Conservation (phyloP, 176 grass and related monocot genomes). For the Rhynchospora breviuscula region DNA sequence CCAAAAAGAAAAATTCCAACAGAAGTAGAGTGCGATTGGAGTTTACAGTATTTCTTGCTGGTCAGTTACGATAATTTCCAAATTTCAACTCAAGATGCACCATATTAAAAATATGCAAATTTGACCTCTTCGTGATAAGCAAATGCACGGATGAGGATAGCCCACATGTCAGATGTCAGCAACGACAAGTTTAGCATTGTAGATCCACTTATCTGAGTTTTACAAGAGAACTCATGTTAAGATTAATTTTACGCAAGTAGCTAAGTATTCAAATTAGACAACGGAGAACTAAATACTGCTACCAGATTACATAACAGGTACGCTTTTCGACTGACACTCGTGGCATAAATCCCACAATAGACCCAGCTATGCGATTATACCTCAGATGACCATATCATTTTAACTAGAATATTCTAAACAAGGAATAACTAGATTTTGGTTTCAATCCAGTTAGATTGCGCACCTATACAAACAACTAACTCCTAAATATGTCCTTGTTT, state of each 20-base stretch:
- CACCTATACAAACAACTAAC: neutral
- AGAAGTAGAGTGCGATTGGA: neutral
- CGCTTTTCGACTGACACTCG: neutral
- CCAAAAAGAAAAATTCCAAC: neutral
- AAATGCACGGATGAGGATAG: conserved; percentile 61
- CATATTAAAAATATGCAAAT: neutral
- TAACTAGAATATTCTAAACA: neutral
- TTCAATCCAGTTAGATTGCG: neutral
- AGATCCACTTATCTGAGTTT: conserved; percentile 57
- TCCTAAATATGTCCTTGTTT: neutral
- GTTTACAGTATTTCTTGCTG: neutral
- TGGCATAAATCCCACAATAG: neutral
- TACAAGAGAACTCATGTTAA: neutral
- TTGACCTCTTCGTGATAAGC: conserved; percentile 50
- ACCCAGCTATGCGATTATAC: neutral
- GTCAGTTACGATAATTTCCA: neutral
- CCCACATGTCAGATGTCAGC: conserved; percentile 66
- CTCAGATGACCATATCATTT: neutral
- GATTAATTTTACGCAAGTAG: neutral
- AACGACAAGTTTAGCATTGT: conserved; percentile 70
- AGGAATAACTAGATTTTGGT: neutral
- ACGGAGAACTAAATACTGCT: neutral
- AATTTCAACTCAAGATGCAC: neutral
- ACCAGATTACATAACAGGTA: neutral
- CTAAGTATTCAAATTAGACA: neutral